These are phyloP conservation scores for Paraconiothyrium sp. DNA, from an alignment of 2,329 filamentous ascomycete genomes.

Conservation along the genomic window DNA sequence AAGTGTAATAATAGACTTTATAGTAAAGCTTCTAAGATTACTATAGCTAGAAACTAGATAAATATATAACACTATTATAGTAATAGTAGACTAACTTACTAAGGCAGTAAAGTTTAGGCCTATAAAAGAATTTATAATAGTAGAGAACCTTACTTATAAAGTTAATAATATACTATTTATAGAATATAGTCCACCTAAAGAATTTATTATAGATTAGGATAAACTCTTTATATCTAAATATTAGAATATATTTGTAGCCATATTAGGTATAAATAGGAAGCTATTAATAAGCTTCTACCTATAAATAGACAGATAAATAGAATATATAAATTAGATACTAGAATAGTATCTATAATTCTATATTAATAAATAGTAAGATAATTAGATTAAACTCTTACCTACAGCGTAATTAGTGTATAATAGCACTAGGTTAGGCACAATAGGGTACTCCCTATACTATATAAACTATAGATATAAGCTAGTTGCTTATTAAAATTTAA, in stretches of 20 bases:
- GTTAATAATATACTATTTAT: neutral
- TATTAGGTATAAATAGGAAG: neutral
- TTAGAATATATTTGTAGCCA: neutral
- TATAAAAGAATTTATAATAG: neutral
- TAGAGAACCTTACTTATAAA: too few relatives aligned
- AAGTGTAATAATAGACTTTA: neutral
- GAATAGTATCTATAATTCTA: constrained; percentile 4
- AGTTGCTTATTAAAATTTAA: neutral
- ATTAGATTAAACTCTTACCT: constrained; percentile 11
- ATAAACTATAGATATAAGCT: constrained; percentile 17
- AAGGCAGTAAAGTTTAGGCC: neutral
- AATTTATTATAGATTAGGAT: constrained; percentile 7
- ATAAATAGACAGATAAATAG: constrained; percentile 2
- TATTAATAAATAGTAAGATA: constrained; percentile 15
- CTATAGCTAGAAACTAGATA: neutral
- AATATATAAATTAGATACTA: constrained; percentile 11
- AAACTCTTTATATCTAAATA: constrained; percentile 13
- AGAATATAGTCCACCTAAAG: neutral
- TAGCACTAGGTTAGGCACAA: neutral
- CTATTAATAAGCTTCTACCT: constrained; percentile 13
- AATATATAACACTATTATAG: too few relatives aligned
- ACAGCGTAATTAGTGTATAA: constrained; percentile 10
- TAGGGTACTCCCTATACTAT: constrained; percentile 10
- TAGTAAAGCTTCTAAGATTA: constrained; percentile 2
- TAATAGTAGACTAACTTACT: constrained; percentile 1